A percentile compares a stretch with the other conserved stretches of the same genome.
Conservation (phyloP, 2,329 filamentous ascomycete genomes). For the Coniochaeta hoffmannii region DNA sequence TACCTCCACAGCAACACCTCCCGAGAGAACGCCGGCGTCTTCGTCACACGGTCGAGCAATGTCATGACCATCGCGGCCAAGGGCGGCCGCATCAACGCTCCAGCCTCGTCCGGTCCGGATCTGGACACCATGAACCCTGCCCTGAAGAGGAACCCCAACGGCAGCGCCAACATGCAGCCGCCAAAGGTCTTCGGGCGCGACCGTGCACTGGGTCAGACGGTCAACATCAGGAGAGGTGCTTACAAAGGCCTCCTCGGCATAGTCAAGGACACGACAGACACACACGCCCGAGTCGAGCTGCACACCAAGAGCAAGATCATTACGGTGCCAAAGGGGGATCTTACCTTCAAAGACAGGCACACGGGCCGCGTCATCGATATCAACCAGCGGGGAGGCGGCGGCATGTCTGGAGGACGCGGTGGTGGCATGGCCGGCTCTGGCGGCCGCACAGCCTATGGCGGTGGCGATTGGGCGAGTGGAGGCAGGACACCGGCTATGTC, state of each 20-base stretch:
- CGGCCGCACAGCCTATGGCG: conserved; percentile 19
- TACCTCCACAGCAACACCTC: conserved; percentile 81
- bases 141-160: conserved; percentile 61
- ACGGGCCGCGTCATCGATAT: conserved; percentile 75
- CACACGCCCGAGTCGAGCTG: conserved; percentile 79
- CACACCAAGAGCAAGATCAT: conserved; percentile 93
- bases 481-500: conserved; percentile 61
- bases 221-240: conserved; percentile 77
- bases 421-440: conserved; percentile 32
- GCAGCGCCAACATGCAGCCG: conserved; percentile 46
- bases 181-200: conserved; percentile 77
- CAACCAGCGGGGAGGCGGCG: conserved; percentile 37
- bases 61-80: conserved; percentile 92
- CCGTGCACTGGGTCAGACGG: conserved; percentile 80
- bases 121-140: conserved; percentile 89
- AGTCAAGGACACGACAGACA: conserved; percentile 88
- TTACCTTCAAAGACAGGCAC: conserved; percentile 79
- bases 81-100: conserved; percentile 66
- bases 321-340: conserved; percentile 69
- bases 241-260: conserved; percentile 93
- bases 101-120: conserved; percentile 59
- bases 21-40: conserved; percentile 82
- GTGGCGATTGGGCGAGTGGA: conserved; percentile 54
- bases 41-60: conserved; percentile 77
- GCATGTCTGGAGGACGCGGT: conserved; percentile 27